Evolutionary conservation across 805 yeast species (phyloP), one percentile per base, ranked within the genome.

Genomic region (Spathaspora girioi): DNA sequence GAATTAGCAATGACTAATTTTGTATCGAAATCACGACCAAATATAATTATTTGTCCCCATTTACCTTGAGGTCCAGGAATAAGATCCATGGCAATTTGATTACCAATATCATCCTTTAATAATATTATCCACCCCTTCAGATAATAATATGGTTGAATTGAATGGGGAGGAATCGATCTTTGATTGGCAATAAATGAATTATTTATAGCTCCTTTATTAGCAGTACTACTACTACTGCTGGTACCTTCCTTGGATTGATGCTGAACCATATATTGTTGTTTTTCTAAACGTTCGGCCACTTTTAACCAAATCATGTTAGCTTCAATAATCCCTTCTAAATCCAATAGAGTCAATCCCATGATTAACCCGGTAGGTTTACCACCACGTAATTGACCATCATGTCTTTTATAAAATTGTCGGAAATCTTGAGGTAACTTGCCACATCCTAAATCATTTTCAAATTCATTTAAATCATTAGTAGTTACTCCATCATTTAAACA

Each of bases 331-430:
- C 70, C 62, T 58, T 75, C 79, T 38, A 75, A 63, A 60, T 75
- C 79, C 55, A 74, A 65, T 27, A 75, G 62, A 3, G 67, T 66
- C 59, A 75, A 60, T 6, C 79, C 79, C 74, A 74, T 69, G 38
- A 75, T 56, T 51, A 73, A 64, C 1, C 79, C 79, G 1, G 78
- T 71, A 26, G 79, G 78, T 54, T 71, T 69, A 1, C 77, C 78
- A 17, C 77, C 78, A 51, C 75, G 63, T 45, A 73, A 65, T 57
- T 75, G 79, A 45, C 79, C 79, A 57, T 75, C 79, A 58, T 73
- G 78, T 53, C 70, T 64, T 58, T 73, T 75, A 58, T 71, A 75
- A 54, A 71, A 71, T 54, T 73, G 77, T 59, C 78, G 71, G 43
- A 75, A 68, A 52, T 75, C 79, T 8, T 62, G 63, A 5, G 79